Evolutionary conservation across 129 eudicot species (phyloP).

Genomic region (Scalesia atractyloides): DNA sequence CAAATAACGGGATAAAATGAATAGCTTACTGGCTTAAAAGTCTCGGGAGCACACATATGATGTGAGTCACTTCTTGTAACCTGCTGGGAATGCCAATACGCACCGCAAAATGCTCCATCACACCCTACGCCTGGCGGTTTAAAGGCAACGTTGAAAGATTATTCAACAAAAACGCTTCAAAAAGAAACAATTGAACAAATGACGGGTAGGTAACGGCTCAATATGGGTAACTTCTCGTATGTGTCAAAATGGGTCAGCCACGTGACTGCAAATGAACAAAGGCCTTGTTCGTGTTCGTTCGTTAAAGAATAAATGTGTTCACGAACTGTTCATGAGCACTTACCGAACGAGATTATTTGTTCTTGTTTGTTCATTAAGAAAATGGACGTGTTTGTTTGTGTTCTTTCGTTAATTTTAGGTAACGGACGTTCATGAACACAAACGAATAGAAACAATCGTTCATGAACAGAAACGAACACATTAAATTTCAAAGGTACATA

Average conservation of each 20-base stretch:
- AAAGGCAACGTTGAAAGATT: not conserved
- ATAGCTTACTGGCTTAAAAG: constrained; percentile 68
- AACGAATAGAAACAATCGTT: too few species aligned
- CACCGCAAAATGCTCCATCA: constrained; percentile 96
- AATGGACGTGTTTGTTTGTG: too few species aligned
- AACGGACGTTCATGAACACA: too few species aligned
- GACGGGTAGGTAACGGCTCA: not conserved
- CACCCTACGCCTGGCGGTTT: constrained; percentile 74
- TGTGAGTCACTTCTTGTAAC: constrained; percentile 41
- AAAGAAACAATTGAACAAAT: not conserved
- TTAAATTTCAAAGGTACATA: too few species aligned
- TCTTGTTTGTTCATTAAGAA: too few species aligned
- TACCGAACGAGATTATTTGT: too few species aligned
- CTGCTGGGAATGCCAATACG: constrained; percentile 77
- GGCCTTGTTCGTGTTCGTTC: too few species aligned
- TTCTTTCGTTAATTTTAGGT: too few species aligned
- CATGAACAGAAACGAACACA: too few species aligned
- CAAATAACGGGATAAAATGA: constrained; percentile 6
- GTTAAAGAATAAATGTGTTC: too few species aligned
- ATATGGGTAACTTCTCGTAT: not conserved
- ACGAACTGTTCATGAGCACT: too few species aligned
- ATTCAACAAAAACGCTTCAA: not conserved
- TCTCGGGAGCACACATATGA: constrained; percentile 66
- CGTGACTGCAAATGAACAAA: too few species aligned
- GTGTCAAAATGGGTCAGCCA: not conserved